Percentiles rank a stretch among this genome's conserved stretches.
phyloP scores from a whole-genome alignment of 805 yeast genomes.

The Ogataea chonburiensis region DNA sequence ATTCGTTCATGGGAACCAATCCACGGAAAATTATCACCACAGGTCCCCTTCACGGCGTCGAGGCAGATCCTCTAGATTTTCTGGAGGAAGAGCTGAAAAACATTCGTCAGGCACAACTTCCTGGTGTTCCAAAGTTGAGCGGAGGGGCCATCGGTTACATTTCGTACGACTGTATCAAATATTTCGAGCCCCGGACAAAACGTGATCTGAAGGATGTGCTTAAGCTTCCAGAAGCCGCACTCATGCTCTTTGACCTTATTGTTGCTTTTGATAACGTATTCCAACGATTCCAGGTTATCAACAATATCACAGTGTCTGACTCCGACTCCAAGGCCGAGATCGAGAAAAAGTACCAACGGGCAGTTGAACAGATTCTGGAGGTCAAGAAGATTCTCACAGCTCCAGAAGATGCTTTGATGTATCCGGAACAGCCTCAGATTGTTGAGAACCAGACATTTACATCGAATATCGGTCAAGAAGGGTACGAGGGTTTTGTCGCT shows the following conservation, averaged over 20 bases:
- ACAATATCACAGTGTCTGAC: conserved; percentile 58
- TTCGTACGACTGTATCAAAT: conserved; percentile 94
- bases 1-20: conserved; percentile 83
- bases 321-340: conserved; percentile 34
- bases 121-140: conserved; percentile 77
- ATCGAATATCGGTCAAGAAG: conserved; percentile 91
- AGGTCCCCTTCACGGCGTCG: conserved; percentile 63
- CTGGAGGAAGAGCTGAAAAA: conserved; percentile 71
- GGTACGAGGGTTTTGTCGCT: conserved; percentile 82
- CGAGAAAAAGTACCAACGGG: conserved; percentile 48
- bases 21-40: conserved; percentile 84
- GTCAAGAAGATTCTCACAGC: conserved; percentile 51
- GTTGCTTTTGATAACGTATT: conserved; percentile 93
- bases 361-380: conserved; percentile 56
- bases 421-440: conserved; percentile 77
- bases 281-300: conserved; percentile 87
- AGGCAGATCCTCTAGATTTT: conserved; percentile 75
- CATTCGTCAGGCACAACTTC: conserved; percentile 69
- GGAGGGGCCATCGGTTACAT: conserved; percentile 98
- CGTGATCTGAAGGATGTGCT: conserved; percentile 74
- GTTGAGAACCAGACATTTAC: conserved; percentile 64
- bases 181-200: conserved; percentile 90
- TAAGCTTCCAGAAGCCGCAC: conserved; percentile 83
- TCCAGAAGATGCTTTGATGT: conserved; percentile 43
- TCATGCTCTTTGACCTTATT: conserved; percentile 88